phyloP scores from a whole-genome alignment of 1,139 yeast species.

The Magnusiomyces magnusii region DNA sequence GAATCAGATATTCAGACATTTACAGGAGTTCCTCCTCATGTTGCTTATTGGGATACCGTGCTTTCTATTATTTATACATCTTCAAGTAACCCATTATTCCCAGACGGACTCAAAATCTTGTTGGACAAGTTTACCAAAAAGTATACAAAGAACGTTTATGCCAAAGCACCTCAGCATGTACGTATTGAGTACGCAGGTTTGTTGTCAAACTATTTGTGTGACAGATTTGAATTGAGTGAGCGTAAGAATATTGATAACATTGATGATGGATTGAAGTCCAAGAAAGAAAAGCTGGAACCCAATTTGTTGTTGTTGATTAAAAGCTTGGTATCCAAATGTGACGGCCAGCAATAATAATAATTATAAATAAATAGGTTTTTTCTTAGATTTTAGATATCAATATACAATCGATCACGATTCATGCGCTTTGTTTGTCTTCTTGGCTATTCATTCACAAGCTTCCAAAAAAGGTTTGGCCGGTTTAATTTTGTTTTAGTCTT shows the following conservation, averaged over 20 bases:
- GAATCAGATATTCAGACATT: not conserved
- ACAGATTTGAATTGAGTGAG: not conserved
- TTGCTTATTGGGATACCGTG: not conserved
- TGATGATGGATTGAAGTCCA: not conserved
- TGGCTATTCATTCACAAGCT: too few relatives aligned
- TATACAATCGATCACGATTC: too few relatives aligned
- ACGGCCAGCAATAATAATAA: not conserved
- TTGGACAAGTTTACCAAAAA: not conserved
- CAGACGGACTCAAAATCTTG: not conserved
- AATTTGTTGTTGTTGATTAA: not conserved
- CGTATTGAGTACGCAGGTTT: not conserved
- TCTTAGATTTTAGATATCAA: too few relatives aligned
- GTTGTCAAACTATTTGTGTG: not conserved
- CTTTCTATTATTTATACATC: not conserved
- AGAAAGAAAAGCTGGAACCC: conserved; percentile 1
- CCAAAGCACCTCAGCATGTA: not conserved
- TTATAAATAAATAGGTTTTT: too few relatives aligned
- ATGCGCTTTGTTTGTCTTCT: too few relatives aligned
- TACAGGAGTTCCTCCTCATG: not conserved
- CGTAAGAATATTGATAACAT: not conserved
- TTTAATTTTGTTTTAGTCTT: too few relatives aligned
- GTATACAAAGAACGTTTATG: not conserved
- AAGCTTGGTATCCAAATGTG: not conserved
- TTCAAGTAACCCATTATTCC: not conserved
- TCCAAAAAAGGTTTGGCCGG: too few relatives aligned